Evolutionary conservation across 768 basidiomycete genomes (phyloP).

Genomic region (Gloeophyllum trabeum): DNA sequence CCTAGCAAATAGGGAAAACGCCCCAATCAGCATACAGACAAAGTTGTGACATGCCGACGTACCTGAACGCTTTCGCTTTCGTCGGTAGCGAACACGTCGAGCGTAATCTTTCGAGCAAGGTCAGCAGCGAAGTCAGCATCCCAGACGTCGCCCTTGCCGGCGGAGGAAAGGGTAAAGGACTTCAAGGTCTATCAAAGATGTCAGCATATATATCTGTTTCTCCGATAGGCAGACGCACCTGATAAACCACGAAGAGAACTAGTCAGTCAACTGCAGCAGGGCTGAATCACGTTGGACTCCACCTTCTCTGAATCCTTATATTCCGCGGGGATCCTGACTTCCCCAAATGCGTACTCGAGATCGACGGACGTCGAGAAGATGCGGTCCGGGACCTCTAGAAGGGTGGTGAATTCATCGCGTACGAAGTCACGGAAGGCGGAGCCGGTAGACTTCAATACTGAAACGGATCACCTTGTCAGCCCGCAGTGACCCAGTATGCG

Average conservation of each 20-base stretch:
- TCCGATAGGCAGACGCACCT: too few relatives aligned
- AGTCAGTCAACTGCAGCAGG: too few relatives aligned
- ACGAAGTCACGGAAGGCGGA: conserved; percentile 77
- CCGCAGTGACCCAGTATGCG: not conserved
- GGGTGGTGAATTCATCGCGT: conserved; percentile 83
- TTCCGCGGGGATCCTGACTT: too few relatives aligned
- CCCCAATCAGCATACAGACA: not conserved
- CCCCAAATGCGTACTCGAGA: conserved; percentile 59
- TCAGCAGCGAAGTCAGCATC: conserved; percentile 41
- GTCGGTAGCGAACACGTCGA: conserved; percentile 77
- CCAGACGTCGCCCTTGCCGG: conserved; percentile 1
- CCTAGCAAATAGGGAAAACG: conserved; percentile 29
- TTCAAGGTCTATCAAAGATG: too few relatives aligned
- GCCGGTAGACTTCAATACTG: conserved; percentile 86
- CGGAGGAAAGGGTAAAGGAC: conserved; percentile 29
- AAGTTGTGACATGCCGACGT: conserved; percentile 12
- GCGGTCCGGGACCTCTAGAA: conserved; percentile 73
- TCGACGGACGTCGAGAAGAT: conserved; percentile 88
- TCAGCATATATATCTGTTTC: too few relatives aligned
- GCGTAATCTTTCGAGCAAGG: conserved; percentile 48
- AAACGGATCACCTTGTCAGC: not conserved
- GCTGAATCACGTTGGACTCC: too few relatives aligned
- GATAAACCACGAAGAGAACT: too few relatives aligned
- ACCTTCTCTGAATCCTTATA: conserved; percentile 32
- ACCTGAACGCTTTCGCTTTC: conserved; percentile 92